Evolutionary conservation across 257 asterid species (phyloP).

Genomic region (Solanum chilense): DNA sequence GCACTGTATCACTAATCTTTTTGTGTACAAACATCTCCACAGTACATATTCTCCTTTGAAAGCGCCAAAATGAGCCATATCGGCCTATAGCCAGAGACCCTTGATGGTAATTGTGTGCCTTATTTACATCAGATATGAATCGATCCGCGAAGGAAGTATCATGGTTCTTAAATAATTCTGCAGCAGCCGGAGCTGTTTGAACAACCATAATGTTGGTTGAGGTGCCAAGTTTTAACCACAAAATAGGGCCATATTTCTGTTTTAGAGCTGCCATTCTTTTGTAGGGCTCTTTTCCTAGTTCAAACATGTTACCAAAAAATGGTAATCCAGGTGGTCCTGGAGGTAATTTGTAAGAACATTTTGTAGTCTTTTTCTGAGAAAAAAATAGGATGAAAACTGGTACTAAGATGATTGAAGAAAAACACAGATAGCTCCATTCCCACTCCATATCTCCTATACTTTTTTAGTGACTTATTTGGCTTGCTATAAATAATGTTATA

Average conservation of each 20-base stretch:
- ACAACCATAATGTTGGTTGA: constrained; percentile 29
- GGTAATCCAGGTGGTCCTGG: no score
- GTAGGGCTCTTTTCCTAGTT: no score
- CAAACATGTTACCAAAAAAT: no score
- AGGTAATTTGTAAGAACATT: no score
- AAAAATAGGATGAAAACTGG: no score
- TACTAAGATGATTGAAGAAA: no score
- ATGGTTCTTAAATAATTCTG: constrained; percentile 36
- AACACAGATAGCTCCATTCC: no score
- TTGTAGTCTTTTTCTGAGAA: no score
- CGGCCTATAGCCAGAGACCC: constrained; percentile 41
- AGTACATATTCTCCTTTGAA: constrained; percentile 41
- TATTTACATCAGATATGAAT: constrained; percentile 27
- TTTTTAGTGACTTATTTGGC: no score
- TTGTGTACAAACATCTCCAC: constrained; percentile 33
- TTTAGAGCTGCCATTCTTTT: no score
- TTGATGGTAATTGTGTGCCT: constrained; percentile 18
- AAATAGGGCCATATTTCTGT: constrained; percentile 17
- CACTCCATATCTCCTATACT: no score
- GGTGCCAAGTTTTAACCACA: constrained; percentile 37
- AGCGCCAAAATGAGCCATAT: constrained; percentile 49
- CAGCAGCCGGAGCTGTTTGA: not conserved
- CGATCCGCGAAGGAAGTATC: constrained; percentile 36
- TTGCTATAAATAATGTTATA: no score
- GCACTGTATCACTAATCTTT: constrained; percentile 28